phyloP scores from a whole-genome alignment of 2,329 filamentous ascomycete species.

The Bipolaris sorokiniana region DNA sequence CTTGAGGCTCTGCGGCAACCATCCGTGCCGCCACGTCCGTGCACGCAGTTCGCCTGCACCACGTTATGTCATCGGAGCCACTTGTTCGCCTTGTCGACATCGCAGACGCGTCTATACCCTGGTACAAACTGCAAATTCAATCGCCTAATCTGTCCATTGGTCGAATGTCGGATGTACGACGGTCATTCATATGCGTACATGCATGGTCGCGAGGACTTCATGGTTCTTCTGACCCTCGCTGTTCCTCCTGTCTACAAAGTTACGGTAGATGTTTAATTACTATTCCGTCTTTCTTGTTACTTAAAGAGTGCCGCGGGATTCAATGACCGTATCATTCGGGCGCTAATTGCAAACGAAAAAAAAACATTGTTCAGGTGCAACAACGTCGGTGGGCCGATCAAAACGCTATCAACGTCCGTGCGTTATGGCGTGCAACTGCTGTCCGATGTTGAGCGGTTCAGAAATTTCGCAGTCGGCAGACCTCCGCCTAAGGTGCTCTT shows the following conservation, averaged over 20 bases:
- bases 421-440: slow-evolving; percentile 16
- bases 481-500: slow-evolving; percentile 16
- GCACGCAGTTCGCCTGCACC: slow-evolving; percentile 4
- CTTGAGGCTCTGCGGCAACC: slow-evolving; percentile 17
- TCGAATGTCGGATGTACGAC: not conserved
- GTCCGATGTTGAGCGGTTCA: slow-evolving; percentile 24
- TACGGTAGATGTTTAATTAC: not conserved
- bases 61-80: slow-evolving; percentile 6
- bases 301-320: not conserved
- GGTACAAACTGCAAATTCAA: not conserved
- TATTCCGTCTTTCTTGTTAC: not conserved
- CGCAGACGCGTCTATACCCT: slow-evolving; percentile 7
- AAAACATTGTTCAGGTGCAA: slow-evolving; percentile 9
- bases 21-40: slow-evolving; percentile 1
- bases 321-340: not conserved
- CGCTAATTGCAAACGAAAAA: not conserved
- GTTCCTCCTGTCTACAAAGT: not conserved
- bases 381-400: slow-evolving; percentile 18
- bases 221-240: not conserved
- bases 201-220: not conserved
- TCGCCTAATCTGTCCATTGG: slow-evolving; percentile 1
- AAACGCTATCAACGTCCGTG: slow-evolving; percentile 18
- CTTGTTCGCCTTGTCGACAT: slow-evolving; percentile 11
- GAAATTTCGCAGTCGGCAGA: slow-evolving; percentile 17
- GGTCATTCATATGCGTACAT: not conserved